Percentiles rank a stretch among this genome's conserved stretches.
Evolutionary conservation across 2,329 filamentous ascomycete species (phyloP).

Genomic region (Macrophomina pseudophaseolina): DNA sequence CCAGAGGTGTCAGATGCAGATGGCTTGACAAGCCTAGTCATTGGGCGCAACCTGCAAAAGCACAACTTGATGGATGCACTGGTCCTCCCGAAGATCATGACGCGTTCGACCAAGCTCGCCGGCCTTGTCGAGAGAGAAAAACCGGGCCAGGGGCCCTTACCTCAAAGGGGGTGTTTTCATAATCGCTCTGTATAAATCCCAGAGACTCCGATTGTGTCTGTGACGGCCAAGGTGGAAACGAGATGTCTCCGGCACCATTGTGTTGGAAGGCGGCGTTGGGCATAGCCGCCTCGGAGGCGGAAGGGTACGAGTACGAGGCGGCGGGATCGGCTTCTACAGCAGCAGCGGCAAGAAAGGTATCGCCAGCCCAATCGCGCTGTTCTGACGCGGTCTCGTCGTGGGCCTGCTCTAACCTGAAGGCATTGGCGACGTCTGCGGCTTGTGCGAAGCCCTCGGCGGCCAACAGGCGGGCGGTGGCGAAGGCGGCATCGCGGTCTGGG

Average conservation of each 20-base stretch:
- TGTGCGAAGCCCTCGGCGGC: conserved; percentile 2
- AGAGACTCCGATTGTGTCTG: not conserved
- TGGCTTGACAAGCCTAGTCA: too few relatives aligned
- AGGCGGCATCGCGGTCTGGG: not conserved
- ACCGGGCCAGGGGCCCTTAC: not conserved
- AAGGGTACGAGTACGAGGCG: too few relatives aligned
- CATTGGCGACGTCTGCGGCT: not conserved
- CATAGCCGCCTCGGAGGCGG: too few relatives aligned
- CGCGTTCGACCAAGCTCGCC: not conserved
- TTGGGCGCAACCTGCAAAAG: not conserved
- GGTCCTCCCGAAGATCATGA: not conserved
- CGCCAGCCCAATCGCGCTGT: too few relatives aligned
- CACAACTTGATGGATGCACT: not conserved
- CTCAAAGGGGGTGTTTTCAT: not conserved
- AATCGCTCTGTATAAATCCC: not conserved
- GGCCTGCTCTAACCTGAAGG: not conserved
- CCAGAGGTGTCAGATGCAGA: too few relatives aligned
- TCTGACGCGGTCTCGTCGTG: not conserved
- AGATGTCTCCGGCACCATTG: not conserved
- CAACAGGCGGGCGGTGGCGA: conserved; percentile 9
- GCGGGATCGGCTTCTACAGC: too few relatives aligned
- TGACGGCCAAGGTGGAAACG: not conserved
- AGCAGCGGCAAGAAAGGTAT: too few relatives aligned
- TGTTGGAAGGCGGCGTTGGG: too few relatives aligned
- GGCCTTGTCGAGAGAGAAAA: not conserved